Base-by-base conservation (phyloP, 768 basidiomycete genomes). In the Tulasnella sp. region DNA sequence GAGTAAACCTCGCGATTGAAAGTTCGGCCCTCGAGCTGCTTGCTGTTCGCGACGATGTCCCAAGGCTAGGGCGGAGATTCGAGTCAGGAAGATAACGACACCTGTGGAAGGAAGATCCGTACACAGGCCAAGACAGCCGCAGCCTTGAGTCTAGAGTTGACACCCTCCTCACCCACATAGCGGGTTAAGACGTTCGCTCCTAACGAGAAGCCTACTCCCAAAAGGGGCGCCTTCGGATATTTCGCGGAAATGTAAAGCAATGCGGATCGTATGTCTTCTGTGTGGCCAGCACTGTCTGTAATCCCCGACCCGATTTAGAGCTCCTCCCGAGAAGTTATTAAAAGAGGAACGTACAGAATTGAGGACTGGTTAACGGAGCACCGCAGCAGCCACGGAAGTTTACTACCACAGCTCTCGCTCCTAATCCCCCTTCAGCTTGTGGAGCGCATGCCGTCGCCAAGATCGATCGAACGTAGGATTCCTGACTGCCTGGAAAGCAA, bases 301-400 rank as follows among this genome's bases (percentile, higher is more conserved):
- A 3, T 29, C 90, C 78, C 92, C 93, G 29, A 22, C 34, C 32
- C 17, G 22, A 7, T 22, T 32, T 29, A 34, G 26, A n/a, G 29
- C 14, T 34, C 19, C n/a, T n/a, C 34, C 8, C 1, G 47, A 22
- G 34, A 77, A 69, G 74, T 75, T 69, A 82, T 12, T 26, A 42
- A 42, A 34, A 37, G 22, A 52, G 19, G n/a, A 16, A 22, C 68
- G 44, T 17, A 72, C 70, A 98, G 42, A 97, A 81, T 76, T 93
- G 89, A 3, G 88, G 86, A 69, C 87, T 88, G 1, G 93, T 96
- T 72, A 98, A 79, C 2, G 91, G 91, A 37, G 90, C 87, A 39
- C 90, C 90, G 69, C 94, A 95, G 81, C 94, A 96, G 78, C 94
- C 95, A 76, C 95, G 87, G 81, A 91, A 95, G 81, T 96, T 97